Base-by-base conservation (phyloP, 2,329 filamentous ascomycete species). In the Ilyonectria mors-panacis region DNA sequence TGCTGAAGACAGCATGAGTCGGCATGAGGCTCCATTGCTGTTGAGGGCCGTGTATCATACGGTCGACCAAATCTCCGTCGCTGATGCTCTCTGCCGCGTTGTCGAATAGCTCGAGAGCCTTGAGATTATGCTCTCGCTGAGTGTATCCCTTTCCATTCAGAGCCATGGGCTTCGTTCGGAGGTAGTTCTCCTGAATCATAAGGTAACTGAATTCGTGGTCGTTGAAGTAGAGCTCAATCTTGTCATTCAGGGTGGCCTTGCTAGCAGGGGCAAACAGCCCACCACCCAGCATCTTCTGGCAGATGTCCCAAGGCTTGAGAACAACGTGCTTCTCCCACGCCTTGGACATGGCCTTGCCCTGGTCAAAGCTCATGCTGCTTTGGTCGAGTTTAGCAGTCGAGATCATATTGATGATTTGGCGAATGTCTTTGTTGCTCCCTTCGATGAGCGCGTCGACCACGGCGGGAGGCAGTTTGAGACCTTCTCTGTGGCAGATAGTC, bases 1-100 rank as follows among this genome's bases (percentile, higher is more conserved):
- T 97, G 78, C 95, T 97, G 83, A 98, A 98, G 44, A 98, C 88
- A 28, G 95, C 96, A 81, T 99, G 96, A 1, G 94, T 93, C 15
- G 96, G 96, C 96, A 99, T 99, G 68, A 99, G 83, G 77, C 93
- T 96, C 96, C 96, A 99, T 69, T 99, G 96, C 78, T 99, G 96
- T 78, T 99, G 96, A 50, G 94, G 94, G 28, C 96, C 96, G 80
- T 99, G 96, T 66, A 99, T 99, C 95, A 99, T 98, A 59, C 94
- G 89, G 80, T 99, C 96, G 2, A 98, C 94, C 39, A 99, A 84
- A 79, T 99, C 96, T 67, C 96, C 96, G 77, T 99, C 96, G 76
- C 94, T 98, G 82, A 99, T 99, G 78, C 95, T 98, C 78, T 97
- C 93, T 4, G 96, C 95, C 4, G 96, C 96, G 75, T 93, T 89